These are phyloP conservation scores for Botryotinia narcissicola DNA, from an alignment of 2,329 filamentous ascomycete genomes.

Conservation along the genomic window DNA sequence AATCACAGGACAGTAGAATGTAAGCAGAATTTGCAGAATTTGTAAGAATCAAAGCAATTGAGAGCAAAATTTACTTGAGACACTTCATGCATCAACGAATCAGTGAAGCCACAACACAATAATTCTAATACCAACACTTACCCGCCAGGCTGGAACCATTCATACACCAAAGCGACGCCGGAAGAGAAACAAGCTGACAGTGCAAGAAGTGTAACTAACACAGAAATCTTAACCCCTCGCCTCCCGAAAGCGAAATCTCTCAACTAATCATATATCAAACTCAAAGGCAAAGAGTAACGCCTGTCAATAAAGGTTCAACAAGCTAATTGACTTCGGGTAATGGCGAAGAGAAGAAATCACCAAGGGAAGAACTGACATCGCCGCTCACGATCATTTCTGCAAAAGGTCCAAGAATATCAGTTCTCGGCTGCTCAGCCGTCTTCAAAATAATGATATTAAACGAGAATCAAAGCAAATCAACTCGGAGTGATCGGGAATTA, in stretches of 20 bases:
- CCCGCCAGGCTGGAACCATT: not conserved
- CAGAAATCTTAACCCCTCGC: conserved; percentile 30
- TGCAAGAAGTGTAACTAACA: conserved; percentile 31
- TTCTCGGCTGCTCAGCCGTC: too few species aligned
- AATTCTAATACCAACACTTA: not conserved
- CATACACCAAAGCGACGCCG: not conserved
- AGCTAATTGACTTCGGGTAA: conserved; percentile 16
- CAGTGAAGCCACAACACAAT: not conserved
- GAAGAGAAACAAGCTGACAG: not conserved
- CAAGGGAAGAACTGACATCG: conserved; percentile 33
- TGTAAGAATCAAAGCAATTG: not conserved
- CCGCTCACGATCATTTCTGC: conserved; percentile 7
- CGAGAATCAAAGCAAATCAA: conserved; percentile 5
- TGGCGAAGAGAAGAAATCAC: conserved; percentile 21
- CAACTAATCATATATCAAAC: not conserved
- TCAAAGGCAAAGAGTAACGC: too few species aligned
- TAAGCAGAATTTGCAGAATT: not conserved
- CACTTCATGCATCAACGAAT: not conserved
- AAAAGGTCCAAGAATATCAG: not conserved
- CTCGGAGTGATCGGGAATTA: not conserved
- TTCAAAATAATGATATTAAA: not conserved
- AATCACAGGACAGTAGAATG: not conserved
- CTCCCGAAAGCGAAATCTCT: conserved; percentile 32
- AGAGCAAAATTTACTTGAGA: not conserved
- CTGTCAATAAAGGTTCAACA: too few species aligned